Conservation (phyloP, 306 rosid species). For the Luffa aegyptiaca region DNA sequence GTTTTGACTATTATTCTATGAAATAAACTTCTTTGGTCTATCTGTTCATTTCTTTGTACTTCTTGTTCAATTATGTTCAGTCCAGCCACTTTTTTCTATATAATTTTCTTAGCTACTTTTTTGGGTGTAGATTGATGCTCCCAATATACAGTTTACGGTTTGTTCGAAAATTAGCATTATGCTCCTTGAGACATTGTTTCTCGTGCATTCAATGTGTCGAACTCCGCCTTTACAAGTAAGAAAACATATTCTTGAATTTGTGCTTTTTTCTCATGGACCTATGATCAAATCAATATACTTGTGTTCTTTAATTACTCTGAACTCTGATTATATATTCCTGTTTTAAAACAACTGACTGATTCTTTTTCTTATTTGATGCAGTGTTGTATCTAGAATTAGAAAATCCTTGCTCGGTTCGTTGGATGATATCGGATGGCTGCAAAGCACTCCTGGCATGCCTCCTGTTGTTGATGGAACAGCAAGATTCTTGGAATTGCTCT, state of each 20-base stretch:
- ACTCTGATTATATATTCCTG: background rate
- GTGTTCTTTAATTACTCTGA: background rate
- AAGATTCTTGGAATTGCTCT: slow-evolving; percentile 72
- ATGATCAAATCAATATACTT: background rate
- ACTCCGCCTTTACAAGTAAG: slow-evolving; percentile 36
- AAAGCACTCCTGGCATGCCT: slow-evolving; percentile 55
- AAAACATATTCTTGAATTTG: background rate
- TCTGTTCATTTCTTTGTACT: background rate
- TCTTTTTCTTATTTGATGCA: slow-evolving; percentile 12
- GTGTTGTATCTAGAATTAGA: slow-evolving; percentile 37
- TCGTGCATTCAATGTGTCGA: slow-evolving; percentile 29
- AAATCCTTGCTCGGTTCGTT: slow-evolving; percentile 63
- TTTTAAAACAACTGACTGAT: background rate
- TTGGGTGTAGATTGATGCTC: slow-evolving; percentile 43
- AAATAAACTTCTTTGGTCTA: background rate
- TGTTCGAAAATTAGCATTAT: slow-evolving; percentile 39
- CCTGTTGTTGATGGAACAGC: slow-evolving; percentile 59
- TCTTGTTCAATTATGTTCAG: background rate
- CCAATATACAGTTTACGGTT: slow-evolving; percentile 39
- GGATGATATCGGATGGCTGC: slow-evolving; percentile 88
- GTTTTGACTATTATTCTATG: background rate
- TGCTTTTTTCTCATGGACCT: background rate
- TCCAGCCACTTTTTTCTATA: background rate
- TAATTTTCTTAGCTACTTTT: slow-evolving; percentile 6
- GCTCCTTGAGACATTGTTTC: slow-evolving; percentile 39